Evolutionary conservation across 306 rosid genomes (phyloP).

Genomic region (Datisca glomerata): DNA sequence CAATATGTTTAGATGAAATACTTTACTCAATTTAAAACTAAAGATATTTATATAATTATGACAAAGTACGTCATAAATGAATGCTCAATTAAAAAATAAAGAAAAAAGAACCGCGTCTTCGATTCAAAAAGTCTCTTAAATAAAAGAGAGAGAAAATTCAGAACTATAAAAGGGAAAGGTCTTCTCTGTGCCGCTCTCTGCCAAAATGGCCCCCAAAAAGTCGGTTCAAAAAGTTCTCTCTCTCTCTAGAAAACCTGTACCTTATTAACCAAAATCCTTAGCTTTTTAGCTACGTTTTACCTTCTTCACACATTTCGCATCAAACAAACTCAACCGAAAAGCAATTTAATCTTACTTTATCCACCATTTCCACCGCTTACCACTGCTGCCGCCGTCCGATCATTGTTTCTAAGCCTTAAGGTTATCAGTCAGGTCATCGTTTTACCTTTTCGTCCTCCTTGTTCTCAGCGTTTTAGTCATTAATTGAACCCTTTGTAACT

Average conservation of each 20-base stretch:
- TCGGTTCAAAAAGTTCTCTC: too few species aligned
- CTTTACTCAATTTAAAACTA: too few species aligned
- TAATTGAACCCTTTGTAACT: too few species aligned
- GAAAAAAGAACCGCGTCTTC: constrained; percentile 6
- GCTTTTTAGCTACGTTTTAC: constrained; percentile 13
- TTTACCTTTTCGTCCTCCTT: background rate
- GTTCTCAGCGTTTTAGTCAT: background rate
- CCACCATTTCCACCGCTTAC: background rate
- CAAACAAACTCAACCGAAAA: constrained; percentile 8
- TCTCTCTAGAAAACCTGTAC: background rate
- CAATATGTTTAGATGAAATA: too few species aligned
- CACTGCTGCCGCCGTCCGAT: background rate
- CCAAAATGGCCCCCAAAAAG: too few species aligned
- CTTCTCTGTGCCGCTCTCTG: background rate
- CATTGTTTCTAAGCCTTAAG: background rate
- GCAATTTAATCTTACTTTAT: too few species aligned
- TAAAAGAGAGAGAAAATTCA: too few species aligned
- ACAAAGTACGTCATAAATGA: too few species aligned
- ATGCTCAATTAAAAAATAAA: too few species aligned
- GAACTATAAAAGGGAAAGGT: background rate
- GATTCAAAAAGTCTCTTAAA: constrained; percentile 1
- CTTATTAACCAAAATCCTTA: constrained; percentile 15
- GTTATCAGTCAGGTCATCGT: background rate
- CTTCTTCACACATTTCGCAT: constrained; percentile 1
- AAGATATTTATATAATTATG: too few species aligned